Conservation (phyloP, 345 rosid genomes). For the Murraya paniculata region DNA sequence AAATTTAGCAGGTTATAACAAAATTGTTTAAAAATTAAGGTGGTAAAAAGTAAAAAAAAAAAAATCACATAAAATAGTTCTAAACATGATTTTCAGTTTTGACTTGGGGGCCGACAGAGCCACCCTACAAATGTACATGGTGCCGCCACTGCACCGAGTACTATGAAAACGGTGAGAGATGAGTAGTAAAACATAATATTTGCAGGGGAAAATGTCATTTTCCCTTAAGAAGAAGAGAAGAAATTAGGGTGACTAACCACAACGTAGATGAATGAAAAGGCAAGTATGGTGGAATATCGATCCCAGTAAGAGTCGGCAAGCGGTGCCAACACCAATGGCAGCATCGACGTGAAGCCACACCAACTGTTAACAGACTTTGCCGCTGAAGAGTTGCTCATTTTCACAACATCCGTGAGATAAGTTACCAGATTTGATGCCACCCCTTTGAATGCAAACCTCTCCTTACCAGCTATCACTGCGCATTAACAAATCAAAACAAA, state of each 20-base stretch:
- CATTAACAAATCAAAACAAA: neutral
- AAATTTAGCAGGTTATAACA: no score
- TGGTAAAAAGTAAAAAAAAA: no score
- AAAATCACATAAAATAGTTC: no score
- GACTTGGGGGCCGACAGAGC: no score
- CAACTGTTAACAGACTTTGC: conserved; percentile 88
- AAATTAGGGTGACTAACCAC: conserved; percentile 37
- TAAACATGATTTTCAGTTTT: no score
- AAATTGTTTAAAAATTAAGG: no score
- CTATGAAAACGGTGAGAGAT: no score
- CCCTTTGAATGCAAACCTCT: conserved; percentile 97
- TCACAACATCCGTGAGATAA: conserved; percentile 74
- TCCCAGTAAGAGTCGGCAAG: conserved; percentile 83
- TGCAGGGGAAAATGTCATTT: neutral
- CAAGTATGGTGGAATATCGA: conserved; percentile 63
- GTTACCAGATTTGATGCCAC: conserved; percentile 91
- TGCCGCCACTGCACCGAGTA: no score
- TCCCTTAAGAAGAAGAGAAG: neutral
- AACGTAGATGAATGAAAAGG: conserved; percentile 74
- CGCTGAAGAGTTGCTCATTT: conserved; percentile 82
- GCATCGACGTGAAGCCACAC: conserved; percentile 84
- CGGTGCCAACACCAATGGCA: conserved; percentile 82
- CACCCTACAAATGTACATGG: no score
- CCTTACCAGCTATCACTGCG: conserved; percentile 73
- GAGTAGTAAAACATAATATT: no score